These are phyloP conservation scores for Penicillium odoratum DNA, from an alignment of 495 filamentous ascomycete genomes.

Conservation along the genomic window DNA sequence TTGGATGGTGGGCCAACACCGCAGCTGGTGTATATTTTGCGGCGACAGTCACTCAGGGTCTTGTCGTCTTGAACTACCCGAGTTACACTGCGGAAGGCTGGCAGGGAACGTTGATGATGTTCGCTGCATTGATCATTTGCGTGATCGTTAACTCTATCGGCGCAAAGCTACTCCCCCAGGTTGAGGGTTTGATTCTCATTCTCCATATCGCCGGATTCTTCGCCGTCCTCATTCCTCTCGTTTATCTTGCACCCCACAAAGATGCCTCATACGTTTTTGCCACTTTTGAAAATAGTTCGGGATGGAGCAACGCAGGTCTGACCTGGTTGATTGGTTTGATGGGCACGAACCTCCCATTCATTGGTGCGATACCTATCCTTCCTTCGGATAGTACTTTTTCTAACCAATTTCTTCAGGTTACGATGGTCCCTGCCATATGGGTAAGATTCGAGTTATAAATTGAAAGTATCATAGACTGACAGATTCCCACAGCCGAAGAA, in stretches of 20 bases:
- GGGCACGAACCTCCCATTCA: conserved; percentile 15
- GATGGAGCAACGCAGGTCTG: conserved; percentile 36
- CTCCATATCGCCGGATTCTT: conserved; percentile 50
- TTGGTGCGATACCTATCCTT: conserved; percentile 11
- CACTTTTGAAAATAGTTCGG: conserved; percentile 37
- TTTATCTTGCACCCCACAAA: conserved; percentile 36
- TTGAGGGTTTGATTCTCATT: conserved; percentile 49
- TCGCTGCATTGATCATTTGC: conserved; percentile 33
- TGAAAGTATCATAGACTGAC: background rate
- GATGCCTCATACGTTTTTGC: conserved; percentile 44
- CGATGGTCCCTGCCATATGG: conserved; percentile 1
- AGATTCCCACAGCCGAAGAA: conserved; percentile 38
- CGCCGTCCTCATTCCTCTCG: conserved; percentile 44
- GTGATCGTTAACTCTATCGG: conserved; percentile 36
- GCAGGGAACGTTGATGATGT: conserved; percentile 49
- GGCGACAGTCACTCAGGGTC: conserved; percentile 39
- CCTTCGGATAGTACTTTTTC: background rate
- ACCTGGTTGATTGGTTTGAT: conserved; percentile 36
- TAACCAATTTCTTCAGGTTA: background rate
- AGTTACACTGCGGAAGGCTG: conserved; percentile 41
- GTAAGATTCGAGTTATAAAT: background rate
- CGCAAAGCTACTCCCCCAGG: conserved; percentile 39
- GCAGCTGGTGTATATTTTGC: conserved; percentile 27
- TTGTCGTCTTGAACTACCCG: conserved; percentile 36
- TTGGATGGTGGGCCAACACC: conserved; percentile 35